A percentile compares a stretch with the other conserved stretches of the same genome.
These are phyloP conservation scores for Phialemonium atrogriseum DNA, from an alignment of 2,329 filamentous ascomycete species.

Conservation along the genomic window DNA sequence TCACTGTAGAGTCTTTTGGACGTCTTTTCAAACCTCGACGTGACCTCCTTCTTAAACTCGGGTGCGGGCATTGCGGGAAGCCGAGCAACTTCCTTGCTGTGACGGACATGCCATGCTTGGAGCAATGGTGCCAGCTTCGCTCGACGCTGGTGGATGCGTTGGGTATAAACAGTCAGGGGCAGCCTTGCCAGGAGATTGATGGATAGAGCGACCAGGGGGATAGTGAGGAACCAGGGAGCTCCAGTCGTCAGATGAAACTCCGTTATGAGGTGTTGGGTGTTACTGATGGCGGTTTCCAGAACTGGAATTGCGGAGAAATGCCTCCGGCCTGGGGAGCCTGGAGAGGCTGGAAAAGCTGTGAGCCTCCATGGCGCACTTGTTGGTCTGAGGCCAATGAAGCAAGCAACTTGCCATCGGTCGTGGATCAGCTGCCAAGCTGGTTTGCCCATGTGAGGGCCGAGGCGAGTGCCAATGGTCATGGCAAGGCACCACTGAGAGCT, in stretches of 20 bases:
- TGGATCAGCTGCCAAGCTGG: too few species aligned
- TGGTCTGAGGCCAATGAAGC: too few species aligned
- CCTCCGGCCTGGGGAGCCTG: conserved; percentile 24
- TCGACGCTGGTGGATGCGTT: conserved; percentile 20
- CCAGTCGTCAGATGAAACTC: conserved; percentile 32
- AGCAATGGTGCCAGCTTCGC: conserved; percentile 20
- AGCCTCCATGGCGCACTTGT: too few species aligned
- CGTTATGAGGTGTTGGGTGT: conserved; percentile 33
- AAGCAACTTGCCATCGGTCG: too few species aligned
- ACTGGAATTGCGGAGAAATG: conserved; percentile 25
- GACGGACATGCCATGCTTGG: conserved; percentile 23
- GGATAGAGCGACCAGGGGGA: conserved; percentile 41
- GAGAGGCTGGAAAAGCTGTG: too few species aligned
- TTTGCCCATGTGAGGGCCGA: too few species aligned
- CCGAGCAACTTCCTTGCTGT: conserved; percentile 14
- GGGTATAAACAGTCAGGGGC: conserved; percentile 35
- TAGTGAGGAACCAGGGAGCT: conserved; percentile 45
- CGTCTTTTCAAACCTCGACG: conserved; percentile 8
- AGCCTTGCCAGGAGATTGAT: conserved; percentile 37
- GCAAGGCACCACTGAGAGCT: too few species aligned
- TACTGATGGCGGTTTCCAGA: conserved; percentile 22
- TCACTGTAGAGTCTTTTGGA: conserved; percentile 23
- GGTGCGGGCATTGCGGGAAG: conserved; percentile 8
- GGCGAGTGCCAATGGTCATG: too few species aligned
- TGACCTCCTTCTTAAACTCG: too few species aligned